These are phyloP conservation scores for Naegleria lovaniensis DNA, from an alignment of 208 protist species.

Conservation along the genomic window DNA sequence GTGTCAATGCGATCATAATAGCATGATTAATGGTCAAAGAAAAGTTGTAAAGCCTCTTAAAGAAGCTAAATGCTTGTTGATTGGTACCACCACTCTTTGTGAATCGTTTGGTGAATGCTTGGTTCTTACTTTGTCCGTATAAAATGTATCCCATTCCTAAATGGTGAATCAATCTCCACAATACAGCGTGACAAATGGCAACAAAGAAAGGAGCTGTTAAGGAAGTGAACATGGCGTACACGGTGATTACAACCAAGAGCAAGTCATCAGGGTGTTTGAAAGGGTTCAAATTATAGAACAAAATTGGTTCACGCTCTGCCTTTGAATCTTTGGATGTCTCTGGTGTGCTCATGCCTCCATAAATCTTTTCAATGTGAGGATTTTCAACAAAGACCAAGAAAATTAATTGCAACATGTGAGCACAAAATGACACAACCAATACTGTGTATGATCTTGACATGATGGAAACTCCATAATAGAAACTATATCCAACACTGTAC, in stretches of 20 bases:
- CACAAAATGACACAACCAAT: constrained; percentile 79
- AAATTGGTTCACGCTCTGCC: background rate
- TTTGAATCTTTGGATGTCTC: background rate
- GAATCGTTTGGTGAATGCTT: constrained; percentile 53
- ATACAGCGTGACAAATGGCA: constrained; percentile 56
- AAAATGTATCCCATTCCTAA: constrained; percentile 68
- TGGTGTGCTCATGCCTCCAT: background rate
- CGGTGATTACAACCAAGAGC: constrained; percentile 57
- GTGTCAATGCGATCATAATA: background rate
- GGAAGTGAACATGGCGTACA: constrained; percentile 52
- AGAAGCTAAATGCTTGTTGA: constrained; percentile 69
- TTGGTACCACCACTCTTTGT: background rate
- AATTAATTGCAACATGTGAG: constrained; percentile 77
- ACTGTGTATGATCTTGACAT: constrained; percentile 79
- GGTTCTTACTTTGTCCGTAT: constrained; percentile 52
- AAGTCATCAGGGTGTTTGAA: constrained; percentile 69
- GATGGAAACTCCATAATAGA: constrained; percentile 81
- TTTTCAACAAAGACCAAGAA: constrained; percentile 85
- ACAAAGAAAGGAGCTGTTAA: constrained; percentile 50
- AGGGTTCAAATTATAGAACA: background rate
- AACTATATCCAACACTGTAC: constrained; percentile 87
- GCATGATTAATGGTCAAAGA: constrained; percentile 54
- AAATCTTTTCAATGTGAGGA: constrained; percentile 49
- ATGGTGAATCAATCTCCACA: constrained; percentile 70
- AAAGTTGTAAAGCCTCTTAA: constrained; percentile 75